phyloP scores from a whole-genome alignment of 192 early-diverging fungal species.

The Diversispora epigaea region DNA sequence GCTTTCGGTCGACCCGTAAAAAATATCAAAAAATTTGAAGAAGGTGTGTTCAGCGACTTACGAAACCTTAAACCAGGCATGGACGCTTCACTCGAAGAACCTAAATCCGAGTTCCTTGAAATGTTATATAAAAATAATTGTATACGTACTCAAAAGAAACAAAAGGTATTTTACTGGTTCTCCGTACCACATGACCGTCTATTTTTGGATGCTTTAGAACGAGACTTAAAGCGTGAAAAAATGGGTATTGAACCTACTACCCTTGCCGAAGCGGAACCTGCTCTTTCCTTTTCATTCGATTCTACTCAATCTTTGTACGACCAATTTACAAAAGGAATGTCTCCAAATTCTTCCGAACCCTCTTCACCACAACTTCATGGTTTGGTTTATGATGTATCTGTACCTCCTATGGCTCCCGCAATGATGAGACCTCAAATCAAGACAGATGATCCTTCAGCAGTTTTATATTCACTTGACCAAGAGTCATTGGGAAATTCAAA shows the following conservation, averaged over 20 bases:
- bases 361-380: constrained; percentile 30
- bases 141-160: constrained; percentile 98
- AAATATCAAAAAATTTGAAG: constrained; percentile 96
- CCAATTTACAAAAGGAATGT: constrained; percentile 48
- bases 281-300: constrained; percentile 63
- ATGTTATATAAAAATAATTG: constrained; percentile 94
- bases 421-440: constrained; percentile 33
- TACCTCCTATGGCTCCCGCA: constrained; percentile 15
- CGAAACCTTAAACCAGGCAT: constrained; percentile 92
- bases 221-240: constrained; percentile 93
- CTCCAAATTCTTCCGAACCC: constrained; percentile 34
- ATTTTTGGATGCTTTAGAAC: constrained; percentile 94
- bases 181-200: constrained; percentile 92
- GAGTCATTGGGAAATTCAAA: constrained; percentile 18
- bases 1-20: constrained; percentile 83
- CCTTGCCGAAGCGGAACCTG: constrained; percentile 63
- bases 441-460: constrained; percentile 11
- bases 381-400: constrained; percentile 28
- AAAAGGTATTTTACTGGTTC: constrained; percentile 99
- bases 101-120: constrained; percentile 90
- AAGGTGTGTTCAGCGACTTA: constrained; percentile 95
- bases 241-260: constrained; percentile 84
- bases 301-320: constrained; percentile 59
- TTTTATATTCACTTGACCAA: constrained; percentile 26
- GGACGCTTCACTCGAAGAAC: constrained; percentile 91